Conservation (phyloP, 306 rosid genomes). For the Cicer bijugum region DNA sequence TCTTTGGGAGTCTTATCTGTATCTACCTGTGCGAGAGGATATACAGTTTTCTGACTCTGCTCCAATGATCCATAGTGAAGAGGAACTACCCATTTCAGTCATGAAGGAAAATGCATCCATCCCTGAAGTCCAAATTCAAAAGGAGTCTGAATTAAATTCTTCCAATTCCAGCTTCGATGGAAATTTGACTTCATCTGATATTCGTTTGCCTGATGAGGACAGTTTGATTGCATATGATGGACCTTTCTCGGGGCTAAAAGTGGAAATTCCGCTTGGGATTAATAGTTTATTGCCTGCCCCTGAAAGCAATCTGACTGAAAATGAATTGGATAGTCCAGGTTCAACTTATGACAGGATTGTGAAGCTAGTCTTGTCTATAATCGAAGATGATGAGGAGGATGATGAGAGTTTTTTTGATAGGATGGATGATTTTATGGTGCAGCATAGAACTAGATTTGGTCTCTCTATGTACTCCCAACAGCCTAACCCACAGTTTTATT, state of each 20-base stretch:
- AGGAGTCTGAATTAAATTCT: conserved; percentile 41
- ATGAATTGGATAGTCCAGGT: conserved; percentile 42
- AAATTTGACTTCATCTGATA: conserved; percentile 3
- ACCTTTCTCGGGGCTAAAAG: conserved; percentile 43
- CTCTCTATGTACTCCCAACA: conserved; percentile 38
- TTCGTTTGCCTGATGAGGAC: conserved; percentile 65
- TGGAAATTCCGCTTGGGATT: conserved; percentile 31
- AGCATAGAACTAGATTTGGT: conserved; percentile 36
- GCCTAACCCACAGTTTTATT: conserved; percentile 26
- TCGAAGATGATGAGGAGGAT: conserved; percentile 38
- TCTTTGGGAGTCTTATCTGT: not conserved
- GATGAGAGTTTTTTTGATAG: conserved; percentile 43
- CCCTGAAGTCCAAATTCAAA: conserved; percentile 36
- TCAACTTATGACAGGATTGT: conserved; percentile 45
- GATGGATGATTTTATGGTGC: conserved; percentile 22
- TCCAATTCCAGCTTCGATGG: not conserved
- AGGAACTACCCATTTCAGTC: not conserved
- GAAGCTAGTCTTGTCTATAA: conserved; percentile 50
- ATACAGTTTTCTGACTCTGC: not conserved
- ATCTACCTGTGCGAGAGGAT: not conserved
- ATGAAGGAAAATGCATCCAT: conserved; percentile 33
- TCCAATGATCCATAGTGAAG: not conserved
- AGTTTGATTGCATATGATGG: conserved; percentile 59
- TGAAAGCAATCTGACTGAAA: conserved; percentile 34
- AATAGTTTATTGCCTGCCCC: conserved; percentile 46